Evolutionary conservation across 441 rosid genomes (phyloP).

Genomic region (Syzygium syzygioides): DNA sequence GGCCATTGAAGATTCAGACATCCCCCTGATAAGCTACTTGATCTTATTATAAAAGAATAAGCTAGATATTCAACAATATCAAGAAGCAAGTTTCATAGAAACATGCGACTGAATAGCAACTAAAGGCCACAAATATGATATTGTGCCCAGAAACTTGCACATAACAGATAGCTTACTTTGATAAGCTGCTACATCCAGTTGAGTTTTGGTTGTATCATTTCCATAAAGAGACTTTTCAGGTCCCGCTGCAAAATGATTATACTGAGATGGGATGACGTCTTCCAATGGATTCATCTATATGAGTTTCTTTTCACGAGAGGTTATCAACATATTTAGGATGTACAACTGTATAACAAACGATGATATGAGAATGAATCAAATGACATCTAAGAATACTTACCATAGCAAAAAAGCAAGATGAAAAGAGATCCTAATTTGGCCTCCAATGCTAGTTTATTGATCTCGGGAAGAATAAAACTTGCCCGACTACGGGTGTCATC

Average conservation of each 20-base stretch:
- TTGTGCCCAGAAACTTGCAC: background rate
- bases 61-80: background rate
- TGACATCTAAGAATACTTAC: conserved; percentile 31
- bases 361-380: background rate
- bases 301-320: background rate
- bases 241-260: conserved; percentile 49
- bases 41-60: background rate
- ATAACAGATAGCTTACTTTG: conserved; percentile 24
- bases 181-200: conserved; percentile 36
- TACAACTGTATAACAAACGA: conserved; percentile 7
- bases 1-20: background rate
- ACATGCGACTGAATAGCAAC: background rate
- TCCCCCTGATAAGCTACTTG: background rate
- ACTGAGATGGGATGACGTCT: background rate
- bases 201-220: conserved; percentile 53
- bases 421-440: conserved; percentile 75
- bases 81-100: background rate
- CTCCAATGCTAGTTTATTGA: conserved; percentile 70
- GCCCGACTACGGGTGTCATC: conserved; percentile 64
- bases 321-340: background rate
- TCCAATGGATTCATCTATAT: background rate
- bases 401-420: conserved; percentile 80
- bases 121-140: background rate
- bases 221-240: conserved; percentile 52
- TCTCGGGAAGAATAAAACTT: conserved; percentile 79